Evolutionary conservation across 306 rosid species (phyloP).

Genomic region (Astragalus glycyphyllos): DNA sequence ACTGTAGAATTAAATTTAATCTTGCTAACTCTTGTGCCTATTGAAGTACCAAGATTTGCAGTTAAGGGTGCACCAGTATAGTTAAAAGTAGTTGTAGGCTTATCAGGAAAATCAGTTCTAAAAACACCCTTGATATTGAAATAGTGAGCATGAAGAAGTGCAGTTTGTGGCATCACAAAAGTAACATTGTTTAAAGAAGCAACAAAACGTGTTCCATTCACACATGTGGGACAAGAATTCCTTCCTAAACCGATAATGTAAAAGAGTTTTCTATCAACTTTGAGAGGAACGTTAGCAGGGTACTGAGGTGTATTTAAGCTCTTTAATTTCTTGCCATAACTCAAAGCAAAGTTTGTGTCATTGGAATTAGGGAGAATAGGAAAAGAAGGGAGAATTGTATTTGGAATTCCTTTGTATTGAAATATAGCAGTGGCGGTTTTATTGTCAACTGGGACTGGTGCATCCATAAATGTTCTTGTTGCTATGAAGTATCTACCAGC

Average conservation of each 20-base stretch:
- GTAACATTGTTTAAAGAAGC: constrained; percentile 85
- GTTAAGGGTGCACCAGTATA: constrained; percentile 74
- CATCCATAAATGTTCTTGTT: constrained; percentile 75
- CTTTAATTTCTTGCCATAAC: constrained; percentile 58
- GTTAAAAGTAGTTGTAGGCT: constrained; percentile 66
- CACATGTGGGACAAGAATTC: constrained; percentile 66
- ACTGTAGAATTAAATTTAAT: constrained; percentile 75
- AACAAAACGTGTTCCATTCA: constrained; percentile 76
- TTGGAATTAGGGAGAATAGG: constrained; percentile 67
- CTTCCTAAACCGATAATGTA: constrained; percentile 74
- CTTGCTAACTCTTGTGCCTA: constrained; percentile 74
- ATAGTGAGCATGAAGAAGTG: constrained; percentile 87
- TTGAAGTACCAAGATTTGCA: constrained; percentile 61
- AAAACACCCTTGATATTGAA: constrained; percentile 70
- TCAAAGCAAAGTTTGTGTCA: constrained; percentile 63
- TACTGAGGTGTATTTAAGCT: constrained; percentile 66
- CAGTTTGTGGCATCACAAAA: constrained; percentile 75
- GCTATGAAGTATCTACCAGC: constrained; percentile 75
- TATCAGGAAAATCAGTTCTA: constrained; percentile 76
- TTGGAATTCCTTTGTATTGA: constrained; percentile 74
- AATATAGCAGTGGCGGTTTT: constrained; percentile 82
- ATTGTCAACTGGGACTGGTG: constrained; percentile 68
- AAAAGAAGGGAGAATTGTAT: constrained; percentile 69
- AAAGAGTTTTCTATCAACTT: constrained; percentile 73
- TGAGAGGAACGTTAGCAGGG: constrained; percentile 83